phyloP scores from a whole-genome alignment of 305 asterid species.

The Lippia alba region DNA sequence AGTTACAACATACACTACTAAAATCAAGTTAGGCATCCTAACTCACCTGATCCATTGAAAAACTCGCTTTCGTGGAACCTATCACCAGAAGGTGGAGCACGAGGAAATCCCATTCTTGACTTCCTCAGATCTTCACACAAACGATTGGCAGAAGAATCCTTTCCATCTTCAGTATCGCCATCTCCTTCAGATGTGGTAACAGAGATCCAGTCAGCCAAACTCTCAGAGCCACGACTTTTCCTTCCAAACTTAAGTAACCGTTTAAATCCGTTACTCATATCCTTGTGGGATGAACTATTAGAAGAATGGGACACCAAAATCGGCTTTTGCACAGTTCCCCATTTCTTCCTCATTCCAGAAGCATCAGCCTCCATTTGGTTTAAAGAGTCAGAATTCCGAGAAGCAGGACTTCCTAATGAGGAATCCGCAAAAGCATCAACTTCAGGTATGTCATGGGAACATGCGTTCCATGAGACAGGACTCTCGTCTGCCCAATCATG shows the following conservation, averaged over 20 bases:
- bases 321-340: slow-evolving; percentile 69
- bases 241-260: slow-evolving; percentile 77
- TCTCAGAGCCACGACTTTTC: slow-evolving; percentile 80
- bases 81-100: slow-evolving; percentile 66
- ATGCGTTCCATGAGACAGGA: slow-evolving; percentile 65
- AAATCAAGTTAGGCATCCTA: slow-evolving; percentile 27
- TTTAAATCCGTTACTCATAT: slow-evolving; percentile 73
- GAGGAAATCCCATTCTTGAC: slow-evolving; percentile 76
- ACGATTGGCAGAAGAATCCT: slow-evolving; percentile 65
- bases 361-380: slow-evolving; percentile 75
- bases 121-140: slow-evolving; percentile 74
- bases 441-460: slow-evolving; percentile 60
- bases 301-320: slow-evolving; percentile 53
- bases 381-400: slow-evolving; percentile 80
- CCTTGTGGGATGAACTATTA: slow-evolving; percentile 61
- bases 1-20: slow-evolving; percentile 12
- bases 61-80: slow-evolving; percentile 66
- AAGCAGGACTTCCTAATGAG: slow-evolving; percentile 78
- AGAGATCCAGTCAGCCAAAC: slow-evolving; percentile 71
- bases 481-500: slow-evolving; percentile 75
- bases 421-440: slow-evolving; percentile 73
- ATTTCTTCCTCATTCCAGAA: slow-evolving; percentile 86
- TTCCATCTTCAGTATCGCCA: slow-evolving; percentile 77
- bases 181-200: slow-evolving; percentile 61
- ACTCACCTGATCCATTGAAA: slow-evolving; percentile 64